Base-by-base conservation (phyloP, 2,329 filamentous ascomycete species). In the Neonectria magnoliae region DNA sequence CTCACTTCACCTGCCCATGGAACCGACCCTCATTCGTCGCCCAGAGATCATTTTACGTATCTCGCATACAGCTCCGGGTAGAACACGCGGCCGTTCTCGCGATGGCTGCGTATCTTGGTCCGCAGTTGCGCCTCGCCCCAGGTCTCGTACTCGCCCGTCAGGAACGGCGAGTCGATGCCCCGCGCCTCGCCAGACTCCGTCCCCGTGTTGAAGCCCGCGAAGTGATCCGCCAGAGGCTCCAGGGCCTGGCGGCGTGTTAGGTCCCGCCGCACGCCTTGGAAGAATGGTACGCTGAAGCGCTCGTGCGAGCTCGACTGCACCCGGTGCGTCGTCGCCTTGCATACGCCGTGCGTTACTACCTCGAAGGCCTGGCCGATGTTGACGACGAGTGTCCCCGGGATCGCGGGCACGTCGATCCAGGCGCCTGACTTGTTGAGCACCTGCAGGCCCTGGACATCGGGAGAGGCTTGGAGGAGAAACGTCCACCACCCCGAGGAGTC, bases 401-500 rank as follows among this genome's bases (percentile, higher is more conserved):
- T 73, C 0, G 79, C 80, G 0, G 82, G 82, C 6, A 84, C 84
- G 38, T 84, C 78, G 22, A 88, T 75, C 87, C 86, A 88, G 2
- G 73, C 66, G 1, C 83, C 84, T 0, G 72, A 70, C 44, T 80
- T 78, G 62, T 83, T 83, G 16, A 88, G 80, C 1, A 83, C 84
- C 69, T 88, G 83, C 0, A 88, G 76, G 0, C 86, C 83, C 42
- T 81, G 73, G 1, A 83, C 78, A 10, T 81, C 77, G 4, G 85
- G 81, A 0, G 84, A 87, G 7, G 87, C 85, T 73, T 90, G 88
- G 1, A 88, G 82, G 4, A 90, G 81, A 66, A 90, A 90, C 0
- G 88, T 90, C 79, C 88, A 87, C 86, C 87, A 90, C 4, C 87
- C 87, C 0, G 86, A 88, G 0, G 84, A 89, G 73, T 88, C 86